Percentiles rank a stretch among this genome's conserved stretches.
Evolutionary conservation across 108 stramenopile genomes (phyloP).

Genomic region (Skeletonema grethae): DNA sequence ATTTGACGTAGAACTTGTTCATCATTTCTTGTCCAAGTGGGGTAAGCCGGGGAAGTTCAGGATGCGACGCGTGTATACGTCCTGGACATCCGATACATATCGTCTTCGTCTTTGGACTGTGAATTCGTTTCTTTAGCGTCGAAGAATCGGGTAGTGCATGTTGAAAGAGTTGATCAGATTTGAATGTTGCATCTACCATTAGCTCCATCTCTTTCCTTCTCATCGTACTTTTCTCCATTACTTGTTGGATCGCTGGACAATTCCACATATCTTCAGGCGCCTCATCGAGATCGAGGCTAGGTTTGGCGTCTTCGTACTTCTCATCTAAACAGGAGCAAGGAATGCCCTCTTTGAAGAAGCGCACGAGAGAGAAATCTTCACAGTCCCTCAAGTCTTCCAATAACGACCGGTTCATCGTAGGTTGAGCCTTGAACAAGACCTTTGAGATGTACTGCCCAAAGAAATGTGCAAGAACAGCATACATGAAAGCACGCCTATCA

Average conservation of each 20-base stretch:
- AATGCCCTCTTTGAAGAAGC: not conserved
- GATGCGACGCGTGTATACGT: no score
- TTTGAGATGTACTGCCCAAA: not conserved
- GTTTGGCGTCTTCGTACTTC: conserved; percentile 1
- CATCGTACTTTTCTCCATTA: no score
- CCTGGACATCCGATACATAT: no score
- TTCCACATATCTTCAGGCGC: no score
- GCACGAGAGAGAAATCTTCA: not conserved
- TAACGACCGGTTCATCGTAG: not conserved
- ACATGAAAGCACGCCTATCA: not conserved
- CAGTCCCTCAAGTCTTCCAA: not conserved
- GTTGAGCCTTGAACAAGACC: not conserved
- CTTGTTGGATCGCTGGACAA: no score
- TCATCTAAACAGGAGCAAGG: conserved; percentile 2
- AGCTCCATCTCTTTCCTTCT: not conserved
- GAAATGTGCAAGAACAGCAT: not conserved
- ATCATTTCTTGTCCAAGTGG: not conserved
- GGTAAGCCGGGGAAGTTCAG: no score
- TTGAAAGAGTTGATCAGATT: not conserved
- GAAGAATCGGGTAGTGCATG: not conserved
- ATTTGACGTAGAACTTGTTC: not conserved
- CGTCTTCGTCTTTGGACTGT: not conserved
- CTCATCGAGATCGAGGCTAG: not conserved
- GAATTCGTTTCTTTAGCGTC: not conserved
- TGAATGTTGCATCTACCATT: not conserved